Evolutionary conservation across 352 stramenopile genomes (phyloP).

Genomic region (Globisporangium abappressorium): DNA sequence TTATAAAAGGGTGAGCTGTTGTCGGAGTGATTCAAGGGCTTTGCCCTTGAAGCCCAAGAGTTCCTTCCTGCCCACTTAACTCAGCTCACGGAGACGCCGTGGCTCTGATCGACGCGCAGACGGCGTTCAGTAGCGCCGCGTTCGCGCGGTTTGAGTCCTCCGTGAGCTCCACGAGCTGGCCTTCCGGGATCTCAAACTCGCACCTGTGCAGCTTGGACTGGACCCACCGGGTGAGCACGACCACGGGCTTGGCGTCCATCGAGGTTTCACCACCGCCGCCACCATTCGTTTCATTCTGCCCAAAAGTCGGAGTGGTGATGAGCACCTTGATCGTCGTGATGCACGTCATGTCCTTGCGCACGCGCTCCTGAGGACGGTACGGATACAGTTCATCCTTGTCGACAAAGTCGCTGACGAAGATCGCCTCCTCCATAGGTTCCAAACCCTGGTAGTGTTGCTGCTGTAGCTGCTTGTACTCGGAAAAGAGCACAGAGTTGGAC

Average conservation of each 20-base stretch:
- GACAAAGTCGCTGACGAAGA: constrained; percentile 13
- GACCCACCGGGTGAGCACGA: constrained; percentile 40
- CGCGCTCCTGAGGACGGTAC: constrained; percentile 12
- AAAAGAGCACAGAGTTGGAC: constrained; percentile 15
- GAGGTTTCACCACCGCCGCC: not conserved
- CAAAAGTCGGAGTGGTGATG: not conserved
- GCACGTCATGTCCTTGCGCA: constrained; percentile 12
- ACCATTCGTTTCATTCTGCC: not conserved
- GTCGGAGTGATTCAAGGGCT: not conserved
- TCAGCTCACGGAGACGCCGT: not conserved
- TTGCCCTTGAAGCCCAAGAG: not conserved
- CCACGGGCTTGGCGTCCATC: not conserved
- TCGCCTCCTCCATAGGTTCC: constrained; percentile 2
- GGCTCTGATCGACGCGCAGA: not conserved
- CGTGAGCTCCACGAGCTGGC: not conserved
- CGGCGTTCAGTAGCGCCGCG: not conserved
- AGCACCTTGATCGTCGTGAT: constrained; percentile 1
- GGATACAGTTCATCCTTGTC: constrained; percentile 13
- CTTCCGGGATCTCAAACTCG: constrained; percentile 6
- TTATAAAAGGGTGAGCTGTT: not conserved
- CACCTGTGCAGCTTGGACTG: constrained; percentile 23
- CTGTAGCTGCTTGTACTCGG: constrained; percentile 9
- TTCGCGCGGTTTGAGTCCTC: constrained; percentile 2
- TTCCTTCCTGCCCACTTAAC: not conserved
- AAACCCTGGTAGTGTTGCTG: not conserved